These are phyloP conservation scores for Pseudogymnoascus sp. DNA, from an alignment of 2,329 filamentous ascomycete genomes.

Conservation along the genomic window DNA sequence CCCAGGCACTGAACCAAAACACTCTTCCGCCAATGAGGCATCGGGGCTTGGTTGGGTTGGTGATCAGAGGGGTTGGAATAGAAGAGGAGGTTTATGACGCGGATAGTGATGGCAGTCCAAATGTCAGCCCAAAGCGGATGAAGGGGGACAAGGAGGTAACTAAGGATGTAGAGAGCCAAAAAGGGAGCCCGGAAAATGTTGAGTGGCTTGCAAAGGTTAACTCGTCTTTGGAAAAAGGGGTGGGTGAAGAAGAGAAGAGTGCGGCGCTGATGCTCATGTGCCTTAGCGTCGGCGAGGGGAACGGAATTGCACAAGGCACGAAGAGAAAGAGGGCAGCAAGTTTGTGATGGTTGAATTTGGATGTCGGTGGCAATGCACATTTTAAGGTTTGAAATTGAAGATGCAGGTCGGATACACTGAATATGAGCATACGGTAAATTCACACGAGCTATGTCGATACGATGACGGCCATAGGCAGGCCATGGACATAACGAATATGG, in stretches of 20 bases:
- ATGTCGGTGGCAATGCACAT: neutral
- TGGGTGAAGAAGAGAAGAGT: neutral
- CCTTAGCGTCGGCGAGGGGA: neutral
- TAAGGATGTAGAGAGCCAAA: neutral
- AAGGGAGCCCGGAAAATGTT: neutral
- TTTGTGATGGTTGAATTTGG: neutral
- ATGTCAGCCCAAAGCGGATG: neutral
- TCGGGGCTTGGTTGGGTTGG: neutral
- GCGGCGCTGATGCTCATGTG: constrained; percentile 7
- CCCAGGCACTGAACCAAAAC: neutral
- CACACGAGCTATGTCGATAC: constrained; percentile 3
- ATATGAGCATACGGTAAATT: neutral
- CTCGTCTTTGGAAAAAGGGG: neutral
- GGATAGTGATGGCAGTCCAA: neutral
- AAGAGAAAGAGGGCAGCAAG: constrained; percentile 5
- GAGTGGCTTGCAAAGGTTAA: neutral
- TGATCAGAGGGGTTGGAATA: neutral
- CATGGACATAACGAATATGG: neutral
- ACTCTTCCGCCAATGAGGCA: neutral
- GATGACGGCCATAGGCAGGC: neutral
- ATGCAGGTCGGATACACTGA: neutral
- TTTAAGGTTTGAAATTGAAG: neutral
- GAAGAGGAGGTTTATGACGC: neutral
- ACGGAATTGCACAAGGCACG: neutral
- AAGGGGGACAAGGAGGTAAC: neutral